Evolutionary conservation across 179 eudicot species (phyloP), one percentile per base, ranked within the genome.

Genomic region (Heliamphora pulchella): DNA sequence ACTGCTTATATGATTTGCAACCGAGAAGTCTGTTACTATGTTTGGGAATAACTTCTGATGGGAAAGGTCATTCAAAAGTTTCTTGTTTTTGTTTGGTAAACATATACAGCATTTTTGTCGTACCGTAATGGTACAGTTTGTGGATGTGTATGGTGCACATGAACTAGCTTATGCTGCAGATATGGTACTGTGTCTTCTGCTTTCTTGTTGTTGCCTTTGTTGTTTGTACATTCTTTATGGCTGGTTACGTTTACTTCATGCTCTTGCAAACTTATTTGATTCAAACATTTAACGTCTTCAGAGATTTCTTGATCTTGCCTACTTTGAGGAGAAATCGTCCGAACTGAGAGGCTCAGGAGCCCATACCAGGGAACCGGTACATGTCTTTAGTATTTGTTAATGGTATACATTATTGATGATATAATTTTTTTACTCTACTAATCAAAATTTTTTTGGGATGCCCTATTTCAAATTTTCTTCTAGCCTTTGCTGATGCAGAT

Each of bases 401-500:
- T 71, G 18, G 15, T 14, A 14, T 50, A 18, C 77, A 9, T 50
- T 39, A 13, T 58, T 48, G 65, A 10, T 58, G 73, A 48, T 78
- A 39, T 8, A 3, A 14, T 39, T 81, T 84, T 44, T 70, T 31
- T 63, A 31, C 75, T 44, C 50, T 75, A 69, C 58, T 50, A 77
- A 46, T 54, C 17, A 22, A 64, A 54, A 14, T 81, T 61, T 64
- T 65, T 43, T 78, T 78, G 44, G 63, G 46, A 74, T 72, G 3
- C 69, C 71, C 80, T 46, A 17, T 80, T 59, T 55, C 66, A 68
- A 15, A 70, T 14, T 77, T 76, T 83, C 66, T 85, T 82, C 78
- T 78, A 95, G 98, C 97, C 98, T 65, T 82, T 93, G 86, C 84
- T 95, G 78, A 92, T 92, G 76, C 98, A 95, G 83, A 87, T 92